These are phyloP conservation scores for Candida morakotiae DNA, from an alignment of 805 yeast species.

Conservation along the genomic window DNA sequence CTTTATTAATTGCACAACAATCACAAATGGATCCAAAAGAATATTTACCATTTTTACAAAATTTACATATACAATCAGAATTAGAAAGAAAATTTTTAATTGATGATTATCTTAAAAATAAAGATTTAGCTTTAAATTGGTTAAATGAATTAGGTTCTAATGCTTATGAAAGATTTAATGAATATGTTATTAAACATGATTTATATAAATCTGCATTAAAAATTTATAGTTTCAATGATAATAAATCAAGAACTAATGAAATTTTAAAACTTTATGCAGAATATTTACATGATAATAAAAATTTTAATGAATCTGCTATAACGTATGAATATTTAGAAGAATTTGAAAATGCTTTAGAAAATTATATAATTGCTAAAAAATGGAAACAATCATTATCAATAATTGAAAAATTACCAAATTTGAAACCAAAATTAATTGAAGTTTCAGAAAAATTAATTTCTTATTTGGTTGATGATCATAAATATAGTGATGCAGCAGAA, in stretches of 20 bases:
- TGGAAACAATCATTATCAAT: slow-evolving; percentile 85
- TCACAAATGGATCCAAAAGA: slow-evolving; percentile 98
- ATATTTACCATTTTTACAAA: slow-evolving; percentile 86
- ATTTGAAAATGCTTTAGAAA: slow-evolving; percentile 58
- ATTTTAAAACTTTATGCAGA: slow-evolving; percentile 63
- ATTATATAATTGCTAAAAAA: slow-evolving; percentile 63
- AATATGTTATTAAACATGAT: slow-evolving; percentile 64
- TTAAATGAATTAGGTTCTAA: slow-evolving; percentile 46
- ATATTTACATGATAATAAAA: slow-evolving; percentile 49
- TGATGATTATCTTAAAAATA: slow-evolving; percentile 70
- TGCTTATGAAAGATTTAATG: slow-evolving; percentile 50
- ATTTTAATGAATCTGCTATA: slow-evolving; percentile 72
- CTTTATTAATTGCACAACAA: slow-evolving; percentile 86
- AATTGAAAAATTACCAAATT: slow-evolving; percentile 35
- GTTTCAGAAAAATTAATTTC: slow-evolving; percentile 60
- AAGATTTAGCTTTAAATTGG: slow-evolving; percentile 65
- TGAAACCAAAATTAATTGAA: slow-evolving; percentile 15
- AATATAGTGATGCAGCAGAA: slow-evolving; percentile 76
- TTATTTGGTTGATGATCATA: slow-evolving; percentile 61
- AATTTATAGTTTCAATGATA: slow-evolving; percentile 54
- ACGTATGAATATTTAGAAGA: slow-evolving; percentile 67
- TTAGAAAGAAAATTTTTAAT: slow-evolving; percentile 69
- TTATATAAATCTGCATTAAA: slow-evolving; percentile 67
- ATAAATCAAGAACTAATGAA: slow-evolving; percentile 41
- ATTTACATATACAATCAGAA: slow-evolving; percentile 63